Conservation (phyloP, 305 asterid species). For the Fraxinus albicans region DNA sequence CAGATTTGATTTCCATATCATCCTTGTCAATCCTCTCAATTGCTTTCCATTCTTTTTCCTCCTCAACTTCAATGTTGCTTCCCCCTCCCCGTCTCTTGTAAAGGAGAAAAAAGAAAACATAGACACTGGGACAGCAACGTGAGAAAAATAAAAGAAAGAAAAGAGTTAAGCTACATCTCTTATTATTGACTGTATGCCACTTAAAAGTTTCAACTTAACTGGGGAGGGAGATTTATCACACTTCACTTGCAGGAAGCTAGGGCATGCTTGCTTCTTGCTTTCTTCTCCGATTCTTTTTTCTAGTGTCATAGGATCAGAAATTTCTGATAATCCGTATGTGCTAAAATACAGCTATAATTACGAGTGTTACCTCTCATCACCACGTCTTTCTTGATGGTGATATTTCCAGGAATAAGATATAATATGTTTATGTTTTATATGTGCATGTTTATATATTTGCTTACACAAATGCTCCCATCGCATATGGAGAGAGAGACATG, state of each 20-base stretch:
- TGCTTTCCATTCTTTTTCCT: background rate
- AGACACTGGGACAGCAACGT: background rate
- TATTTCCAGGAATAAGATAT: background rate
- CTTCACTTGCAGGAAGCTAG: background rate
- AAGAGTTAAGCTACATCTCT: background rate
- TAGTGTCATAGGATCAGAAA: background rate
- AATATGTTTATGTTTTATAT: background rate
- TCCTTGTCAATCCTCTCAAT: background rate
- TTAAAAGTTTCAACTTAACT: background rate
- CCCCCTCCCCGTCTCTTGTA: background rate
- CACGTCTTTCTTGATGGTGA: background rate
- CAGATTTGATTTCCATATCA: background rate
- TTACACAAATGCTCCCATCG: background rate
- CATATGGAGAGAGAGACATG: background rate
- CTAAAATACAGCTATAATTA: background rate
- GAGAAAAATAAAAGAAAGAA: background rate
- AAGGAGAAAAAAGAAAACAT: background rate
- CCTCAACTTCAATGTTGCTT: background rate
- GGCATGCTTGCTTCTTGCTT: background rate
- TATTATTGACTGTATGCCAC: background rate
- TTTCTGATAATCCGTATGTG: background rate
- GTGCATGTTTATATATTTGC: background rate
- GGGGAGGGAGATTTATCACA: background rate
- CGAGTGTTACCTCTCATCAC: background rate
- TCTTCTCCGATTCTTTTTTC: background rate